Conservation (phyloP, 257 asterid species). For the Solanum phureja region DNA sequence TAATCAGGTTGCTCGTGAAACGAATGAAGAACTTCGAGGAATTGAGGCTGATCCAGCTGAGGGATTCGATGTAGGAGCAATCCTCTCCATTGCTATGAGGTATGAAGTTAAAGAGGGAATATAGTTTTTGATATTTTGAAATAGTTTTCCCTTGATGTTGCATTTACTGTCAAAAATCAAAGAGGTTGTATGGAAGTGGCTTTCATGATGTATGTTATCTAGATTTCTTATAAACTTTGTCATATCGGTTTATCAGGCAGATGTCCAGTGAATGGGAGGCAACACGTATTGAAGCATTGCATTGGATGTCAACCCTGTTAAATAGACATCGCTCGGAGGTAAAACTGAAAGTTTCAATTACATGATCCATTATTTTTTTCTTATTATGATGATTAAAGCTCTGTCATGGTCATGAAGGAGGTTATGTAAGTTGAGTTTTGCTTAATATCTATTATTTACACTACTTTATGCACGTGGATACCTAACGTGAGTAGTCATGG, state of each 20-base stretch:
- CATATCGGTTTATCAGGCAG: slow-evolving; percentile 43
- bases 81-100: slow-evolving; percentile 89
- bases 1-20: slow-evolving; percentile 88
- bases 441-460: neutral
- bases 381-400: neutral
- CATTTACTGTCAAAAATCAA: neutral
- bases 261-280: slow-evolving; percentile 95
- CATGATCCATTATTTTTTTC: neutral
- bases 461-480: neutral
- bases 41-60: slow-evolving; percentile 80
- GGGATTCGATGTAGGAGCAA: slow-evolving; percentile 80
- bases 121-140: neutral
- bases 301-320: slow-evolving; percentile 80
- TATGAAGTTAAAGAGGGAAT: slow-evolving; percentile 7
- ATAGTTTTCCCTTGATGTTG: neutral
- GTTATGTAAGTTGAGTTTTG: neutral
- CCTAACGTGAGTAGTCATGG: neutral
- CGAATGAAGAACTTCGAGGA: slow-evolving; percentile 89
- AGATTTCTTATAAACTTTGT: neutral
- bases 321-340: slow-evolving; percentile 74
- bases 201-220: neutral
- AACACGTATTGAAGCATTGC: slow-evolving; percentile 93
- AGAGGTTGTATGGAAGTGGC: neutral
- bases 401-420: neutral
- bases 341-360: neutral